phyloP scores from a whole-genome alignment of 257 asterid genomes.

The Solanum stenotomum region DNA sequence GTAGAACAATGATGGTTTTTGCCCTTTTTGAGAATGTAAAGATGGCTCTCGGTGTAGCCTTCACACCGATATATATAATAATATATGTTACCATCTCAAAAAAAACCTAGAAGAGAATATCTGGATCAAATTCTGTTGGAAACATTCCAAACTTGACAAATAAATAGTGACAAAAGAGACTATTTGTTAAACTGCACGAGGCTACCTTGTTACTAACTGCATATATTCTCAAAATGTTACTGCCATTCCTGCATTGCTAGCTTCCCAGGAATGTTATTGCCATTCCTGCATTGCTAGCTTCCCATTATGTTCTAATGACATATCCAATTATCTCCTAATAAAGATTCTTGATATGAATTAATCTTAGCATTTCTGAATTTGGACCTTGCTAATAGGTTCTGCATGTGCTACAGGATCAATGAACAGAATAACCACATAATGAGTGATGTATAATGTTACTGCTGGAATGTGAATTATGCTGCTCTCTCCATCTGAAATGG shows the following conservation, averaged over 20 bases:
- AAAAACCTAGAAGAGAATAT: not conserved
- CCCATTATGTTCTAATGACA: not conserved
- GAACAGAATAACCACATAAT: not conserved
- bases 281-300: not conserved
- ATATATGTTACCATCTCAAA: not conserved
- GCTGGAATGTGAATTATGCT: not conserved
- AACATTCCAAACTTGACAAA: not conserved
- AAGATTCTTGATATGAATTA: not conserved
- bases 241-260: not conserved
- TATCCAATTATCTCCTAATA: not conserved
- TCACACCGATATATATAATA: not conserved
- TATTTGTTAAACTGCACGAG: not conserved
- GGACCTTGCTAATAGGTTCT: not conserved
- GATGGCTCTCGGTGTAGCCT: not conserved
- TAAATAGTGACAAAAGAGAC: not conserved
- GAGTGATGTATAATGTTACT: not conserved
- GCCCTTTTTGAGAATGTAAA: not conserved
- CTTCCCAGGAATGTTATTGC: not conserved
- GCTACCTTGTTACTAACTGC: not conserved
- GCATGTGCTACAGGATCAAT: not conserved
- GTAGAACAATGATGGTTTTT: not conserved
- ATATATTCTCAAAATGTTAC: not conserved
- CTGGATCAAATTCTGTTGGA: not conserved
- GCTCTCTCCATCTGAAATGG: not conserved
- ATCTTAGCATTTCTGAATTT: not conserved